Base-by-base conservation (phyloP, 2,329 filamentous ascomycete species). In the Saccharata proteae region DNA sequence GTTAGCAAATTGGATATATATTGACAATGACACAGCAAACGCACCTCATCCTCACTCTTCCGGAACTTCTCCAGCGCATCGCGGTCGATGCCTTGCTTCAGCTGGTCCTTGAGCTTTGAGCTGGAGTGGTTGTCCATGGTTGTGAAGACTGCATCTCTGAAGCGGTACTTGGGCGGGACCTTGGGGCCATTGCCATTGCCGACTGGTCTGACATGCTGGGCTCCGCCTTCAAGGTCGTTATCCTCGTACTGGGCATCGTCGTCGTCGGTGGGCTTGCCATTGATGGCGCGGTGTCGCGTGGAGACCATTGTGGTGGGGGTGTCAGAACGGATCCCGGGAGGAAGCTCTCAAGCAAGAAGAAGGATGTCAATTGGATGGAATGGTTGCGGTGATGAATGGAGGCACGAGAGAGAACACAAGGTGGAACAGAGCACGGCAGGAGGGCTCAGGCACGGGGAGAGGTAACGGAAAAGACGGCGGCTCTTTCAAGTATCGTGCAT, bases 21-120 rank as follows among this genome's bases (percentile, higher is more conserved):
- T 16, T 16, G 16, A 5, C 11, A 23, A 20, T 26, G 19, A 26
- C n/a, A 8, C 11, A 16, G 22, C 14, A 9, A n/a, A 14, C 45
- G 20, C 42, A 57, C 49, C 42, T 71, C 61, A n/a, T 65, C 58
- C 3, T 67, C 59, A 19, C 52, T 62, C 43, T 67, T 69, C 13
- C 67, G 52, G 41, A 54, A 69, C 19, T 57, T 51, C 43, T 72
- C 65, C 12, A 70, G 49, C 32, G 32, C 15, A 6, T 52, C 51
- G 10, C 57, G 51, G 20, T 68, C 55, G 20, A 71, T 56, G 16
- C 58, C 58, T 2, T 62, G 47, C 16, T 65, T 51, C 7, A 71
- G 47, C 38, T 60, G 54, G 32, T 59, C 53, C 46, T 71, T 71
- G 44, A 71, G 47, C 13, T 63, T 54, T 10, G 55, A 49, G 15